A percentile compares a stretch with the other conserved stretches of the same genome.
Evolutionary conservation across 1,284 basidiomycete genomes (phyloP).

Genomic region (Schizophyllum amplum): DNA sequence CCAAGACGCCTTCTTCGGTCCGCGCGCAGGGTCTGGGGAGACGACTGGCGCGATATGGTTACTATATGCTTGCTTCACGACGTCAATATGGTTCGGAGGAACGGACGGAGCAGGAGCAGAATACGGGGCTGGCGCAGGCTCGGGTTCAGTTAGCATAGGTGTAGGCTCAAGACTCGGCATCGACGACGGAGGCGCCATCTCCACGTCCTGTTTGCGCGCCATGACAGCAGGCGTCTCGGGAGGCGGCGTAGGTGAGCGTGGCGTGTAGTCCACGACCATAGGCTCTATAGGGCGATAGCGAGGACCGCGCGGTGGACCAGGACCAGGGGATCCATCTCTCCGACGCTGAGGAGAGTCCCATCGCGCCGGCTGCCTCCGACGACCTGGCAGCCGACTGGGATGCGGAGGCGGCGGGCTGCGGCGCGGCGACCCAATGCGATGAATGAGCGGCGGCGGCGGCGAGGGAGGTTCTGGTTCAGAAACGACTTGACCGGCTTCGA

Average conservation of each 20-base stretch:
- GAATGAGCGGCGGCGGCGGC: neutral
- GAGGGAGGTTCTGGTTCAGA: neutral
- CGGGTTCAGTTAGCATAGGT: neutral
- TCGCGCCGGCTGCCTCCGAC: neutral
- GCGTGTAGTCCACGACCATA: no score
- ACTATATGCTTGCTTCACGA: neutral
- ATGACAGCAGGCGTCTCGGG: no score
- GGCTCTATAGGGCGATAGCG: no score
- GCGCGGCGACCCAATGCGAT: neutral
- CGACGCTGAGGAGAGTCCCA: neutral
- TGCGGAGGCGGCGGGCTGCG: neutral
- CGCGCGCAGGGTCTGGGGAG: neutral
- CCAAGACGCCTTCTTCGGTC: neutral
- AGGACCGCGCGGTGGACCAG: no score
- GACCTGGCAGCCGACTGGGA: neutral
- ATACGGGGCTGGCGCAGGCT: neutral
- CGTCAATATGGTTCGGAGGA: neutral
- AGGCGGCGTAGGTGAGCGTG: neutral
- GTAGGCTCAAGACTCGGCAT: neutral
- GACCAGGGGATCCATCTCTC: neutral
- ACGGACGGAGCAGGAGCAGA: neutral
- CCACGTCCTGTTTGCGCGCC: neutral
- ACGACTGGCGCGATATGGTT: neutral
- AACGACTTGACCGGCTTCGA: neutral
- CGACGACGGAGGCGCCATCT: neutral